Evolutionary conservation across 2,329 filamentous ascomycete genomes (phyloP).

Genomic region (Blastomyces gilchristii): DNA sequence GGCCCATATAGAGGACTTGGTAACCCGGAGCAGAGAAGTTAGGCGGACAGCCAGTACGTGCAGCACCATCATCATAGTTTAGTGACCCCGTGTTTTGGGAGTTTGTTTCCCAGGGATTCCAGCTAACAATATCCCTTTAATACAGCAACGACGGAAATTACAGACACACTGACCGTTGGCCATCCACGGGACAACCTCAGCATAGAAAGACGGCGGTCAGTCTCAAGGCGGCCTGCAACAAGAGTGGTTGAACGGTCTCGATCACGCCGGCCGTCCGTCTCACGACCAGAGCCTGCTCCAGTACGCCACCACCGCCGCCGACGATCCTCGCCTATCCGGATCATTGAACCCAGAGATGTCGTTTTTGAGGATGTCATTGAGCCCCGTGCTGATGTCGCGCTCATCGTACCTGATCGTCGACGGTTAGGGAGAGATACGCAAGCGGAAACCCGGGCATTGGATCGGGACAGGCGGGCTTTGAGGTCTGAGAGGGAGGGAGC

Average conservation of each 20-base stretch:
- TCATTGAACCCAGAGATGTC: constrained; percentile 26
- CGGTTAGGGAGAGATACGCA: constrained; percentile 55
- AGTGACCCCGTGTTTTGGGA: not conserved
- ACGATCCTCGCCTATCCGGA: constrained; percentile 29
- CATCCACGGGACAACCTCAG: constrained; percentile 16
- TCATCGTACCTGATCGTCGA: constrained; percentile 43
- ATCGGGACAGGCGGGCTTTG: constrained; percentile 52
- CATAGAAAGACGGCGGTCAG: constrained; percentile 25
- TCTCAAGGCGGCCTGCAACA: constrained; percentile 9
- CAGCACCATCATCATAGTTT: not conserved
- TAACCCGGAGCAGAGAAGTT: constrained; percentile 60
- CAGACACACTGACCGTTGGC: constrained; percentile 3
- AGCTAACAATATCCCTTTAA: not conserved
- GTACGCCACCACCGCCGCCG: constrained; percentile 20
- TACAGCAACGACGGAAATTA: constrained; percentile 5
- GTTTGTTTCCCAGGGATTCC: constrained; percentile 3
- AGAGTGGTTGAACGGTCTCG: not conserved
- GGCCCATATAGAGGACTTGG: constrained; percentile 81
- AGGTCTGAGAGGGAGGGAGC: constrained; percentile 42
- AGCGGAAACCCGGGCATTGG: constrained; percentile 60
- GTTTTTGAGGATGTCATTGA: constrained; percentile 37
- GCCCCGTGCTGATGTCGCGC: constrained; percentile 37
- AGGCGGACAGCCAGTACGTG: constrained; percentile 25
- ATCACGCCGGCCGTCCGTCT: not conserved
- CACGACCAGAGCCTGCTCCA: constrained; percentile 3